Evolutionary conservation across 257 asterid genomes (phyloP).

Genomic region (Fraxinus pennsylvanica): DNA sequence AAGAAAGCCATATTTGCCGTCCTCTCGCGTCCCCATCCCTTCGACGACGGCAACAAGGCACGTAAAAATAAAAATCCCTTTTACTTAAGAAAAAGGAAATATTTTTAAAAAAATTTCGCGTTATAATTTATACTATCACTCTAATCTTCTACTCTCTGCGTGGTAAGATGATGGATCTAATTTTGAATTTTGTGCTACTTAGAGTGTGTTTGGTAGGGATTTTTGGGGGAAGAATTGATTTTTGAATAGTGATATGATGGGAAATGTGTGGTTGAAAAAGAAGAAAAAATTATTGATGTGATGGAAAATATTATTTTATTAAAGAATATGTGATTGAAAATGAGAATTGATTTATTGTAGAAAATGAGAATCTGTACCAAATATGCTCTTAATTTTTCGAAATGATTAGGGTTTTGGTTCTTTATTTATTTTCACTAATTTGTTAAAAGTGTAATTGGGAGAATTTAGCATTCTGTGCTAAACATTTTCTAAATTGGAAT

Average conservation of each 20-base stretch:
- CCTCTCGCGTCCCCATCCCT: constrained; percentile 69
- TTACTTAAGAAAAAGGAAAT: neutral
- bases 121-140: neutral
- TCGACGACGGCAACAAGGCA: constrained; percentile 79
- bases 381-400: neutral
- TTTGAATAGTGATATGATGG: too few relatives aligned
- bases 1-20: constrained; percentile 82
- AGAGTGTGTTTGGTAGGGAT: too few relatives aligned
- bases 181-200: constrained; percentile 5
- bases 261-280: too few relatives aligned
- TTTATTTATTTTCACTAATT: neutral
- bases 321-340: too few relatives aligned
- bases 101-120: neutral
- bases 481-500: neutral
- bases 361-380: too few relatives aligned
- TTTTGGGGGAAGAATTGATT: too few relatives aligned
- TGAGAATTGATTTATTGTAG: too few relatives aligned
- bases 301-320: too few relatives aligned
- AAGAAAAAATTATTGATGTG: too few relatives aligned
- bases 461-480: constrained; percentile 3
- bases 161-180: constrained; percentile 3
- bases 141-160: neutral
- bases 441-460: constrained; percentile 9
- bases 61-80: constrained; percentile 17
- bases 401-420: constrained; percentile 17